Base-by-base conservation (phyloP, 352 stramenopile genomes). In the Globisporangium nodosum region DNA sequence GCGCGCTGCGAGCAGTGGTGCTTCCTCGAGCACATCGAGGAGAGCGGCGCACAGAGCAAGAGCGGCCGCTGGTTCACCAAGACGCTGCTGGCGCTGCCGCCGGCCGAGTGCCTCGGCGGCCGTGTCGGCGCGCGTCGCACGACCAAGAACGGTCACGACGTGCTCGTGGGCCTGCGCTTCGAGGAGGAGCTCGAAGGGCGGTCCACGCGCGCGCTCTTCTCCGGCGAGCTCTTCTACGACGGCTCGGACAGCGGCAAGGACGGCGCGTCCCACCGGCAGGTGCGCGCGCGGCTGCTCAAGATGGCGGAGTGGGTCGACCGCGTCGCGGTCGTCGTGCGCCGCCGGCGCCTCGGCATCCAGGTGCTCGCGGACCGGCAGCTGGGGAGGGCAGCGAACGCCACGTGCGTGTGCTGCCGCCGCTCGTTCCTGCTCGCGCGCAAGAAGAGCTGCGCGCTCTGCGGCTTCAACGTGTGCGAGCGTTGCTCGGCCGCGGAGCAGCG, bases 281-380 rank as follows among this genome's bases (percentile, higher is more conserved):
- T 69, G 27, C 56, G 56, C 20, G 42, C 49, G 30, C 65, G 65
- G 12, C 31, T 71, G 51, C 16, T 69, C 3, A 49, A 53, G 49
- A 60, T 69, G 65, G 57, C 57, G 5, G 49, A 65, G 45, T 51
- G 53, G 39, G 56, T 63, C 30, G 52, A 73, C 33, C 68, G 66
- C 11, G 64, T 75, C 46, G 47, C 80, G 24, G 50, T 73, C 6
- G 59, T 85, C 35, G 69, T 76, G n/a, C 64, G 65, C 11, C 70
- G 72, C 16, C 70, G 73, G 30, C 68, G 75, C 15, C 70, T 85
- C 55, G 72, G 75, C 18, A 78, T 82, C 65, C 73, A 85, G 52
- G 69, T 85, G 15, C 62, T 82, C 6, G 65, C 78, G 5, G 68
- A 75, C 37, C 73, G 66, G 20, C 69, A 64, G 31, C 56, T 52